phyloP scores from a whole-genome alignment of 1,139 yeast species.

The Candida albicans region DNA sequence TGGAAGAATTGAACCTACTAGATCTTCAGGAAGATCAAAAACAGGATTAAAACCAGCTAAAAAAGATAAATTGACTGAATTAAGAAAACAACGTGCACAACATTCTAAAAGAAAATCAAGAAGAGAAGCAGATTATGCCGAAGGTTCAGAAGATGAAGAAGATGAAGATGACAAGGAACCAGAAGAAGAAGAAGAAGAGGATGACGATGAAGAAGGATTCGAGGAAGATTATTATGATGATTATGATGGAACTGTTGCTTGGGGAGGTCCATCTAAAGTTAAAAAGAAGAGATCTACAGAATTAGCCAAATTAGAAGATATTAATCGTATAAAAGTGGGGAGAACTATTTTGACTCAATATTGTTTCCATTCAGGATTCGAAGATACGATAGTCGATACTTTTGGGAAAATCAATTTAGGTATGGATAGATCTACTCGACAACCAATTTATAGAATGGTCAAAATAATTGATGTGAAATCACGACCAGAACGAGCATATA shows the following conservation, averaged over 20 bases:
- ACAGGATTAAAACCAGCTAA: constrained; percentile 29
- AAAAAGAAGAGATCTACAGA: constrained; percentile 27
- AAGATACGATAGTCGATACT: constrained; percentile 65
- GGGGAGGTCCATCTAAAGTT: constrained; percentile 45
- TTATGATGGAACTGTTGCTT: constrained; percentile 48
- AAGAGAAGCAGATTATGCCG: constrained; percentile 33
- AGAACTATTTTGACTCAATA: constrained; percentile 72
- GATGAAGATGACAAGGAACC: no score
- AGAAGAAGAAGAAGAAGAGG: constrained; percentile 38
- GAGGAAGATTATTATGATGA: constrained; percentile 43
- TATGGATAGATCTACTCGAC: constrained; percentile 57
- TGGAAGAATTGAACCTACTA: constrained; percentile 29
- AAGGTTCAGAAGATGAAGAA: constrained; percentile 33
- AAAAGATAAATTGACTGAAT: constrained; percentile 68
- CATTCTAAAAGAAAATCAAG: constrained; percentile 39
- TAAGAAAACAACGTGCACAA: constrained; percentile 81
- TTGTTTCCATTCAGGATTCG: constrained; percentile 82
- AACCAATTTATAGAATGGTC: constrained; percentile 80
- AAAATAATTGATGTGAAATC: constrained; percentile 65
- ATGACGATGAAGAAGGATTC: constrained; percentile 43
- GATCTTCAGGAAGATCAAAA: constrained; percentile 22
- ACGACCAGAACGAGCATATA: constrained; percentile 56
- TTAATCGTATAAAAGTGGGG: constrained; percentile 73
- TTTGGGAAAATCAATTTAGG: constrained; percentile 85
- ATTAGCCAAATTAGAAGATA: constrained; percentile 51